Base-by-base conservation (phyloP, 2,329 filamentous ascomycete species). In the Colletotrichum tabaci region DNA sequence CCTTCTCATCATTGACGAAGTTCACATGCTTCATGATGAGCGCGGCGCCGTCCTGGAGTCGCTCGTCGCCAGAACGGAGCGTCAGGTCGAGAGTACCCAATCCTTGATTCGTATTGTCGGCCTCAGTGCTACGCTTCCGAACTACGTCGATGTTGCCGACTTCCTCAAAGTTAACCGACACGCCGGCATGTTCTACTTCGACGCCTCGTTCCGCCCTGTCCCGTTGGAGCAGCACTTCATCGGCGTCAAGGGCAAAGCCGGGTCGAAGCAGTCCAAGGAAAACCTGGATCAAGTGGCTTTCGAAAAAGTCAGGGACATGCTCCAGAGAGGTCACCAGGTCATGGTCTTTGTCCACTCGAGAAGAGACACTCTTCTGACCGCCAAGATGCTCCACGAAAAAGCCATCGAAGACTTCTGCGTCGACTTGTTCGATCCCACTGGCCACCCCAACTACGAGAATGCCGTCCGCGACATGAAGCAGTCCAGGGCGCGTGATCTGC, bases 261-360 rank as follows among this genome's bases (percentile, higher is more conserved):
- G 94, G 5, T 90, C 90, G 30, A 96, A 92, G 79, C 89, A 91
- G 71, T 95, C 94, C 10, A 91, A 93, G 68, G 96, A 98, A 47
- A 98, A 98, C 75, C 85, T 99, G 38, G 96, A 99, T 76, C 88
- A 88, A 30, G 91, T 94, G 3, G 91, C 94, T 0, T 99, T 97
- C 79, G 95, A 98, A 75, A 99, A 99, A 80, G 95, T 98, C 57
- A 92, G 91, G 75, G 93, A 96, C 63, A 98, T 99, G 95, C 87
- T 99, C 3, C 90, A 95, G 78, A 86, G 87, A 70, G 95, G 94
- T n/a, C 96, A 99, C 77, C 96, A 99, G 80, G 89, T 99, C 75
- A 99, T 99, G 97, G 96, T 99, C 0, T 99, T 99, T 81, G 97
- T 99, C 13, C 97, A 99, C 80, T 98, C 96, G 1, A 89, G 96